A percentile compares a stretch with the other conserved stretches of the same genome.
Conservation (phyloP, 805 yeast species). For the Grigorovia jiainica region DNA sequence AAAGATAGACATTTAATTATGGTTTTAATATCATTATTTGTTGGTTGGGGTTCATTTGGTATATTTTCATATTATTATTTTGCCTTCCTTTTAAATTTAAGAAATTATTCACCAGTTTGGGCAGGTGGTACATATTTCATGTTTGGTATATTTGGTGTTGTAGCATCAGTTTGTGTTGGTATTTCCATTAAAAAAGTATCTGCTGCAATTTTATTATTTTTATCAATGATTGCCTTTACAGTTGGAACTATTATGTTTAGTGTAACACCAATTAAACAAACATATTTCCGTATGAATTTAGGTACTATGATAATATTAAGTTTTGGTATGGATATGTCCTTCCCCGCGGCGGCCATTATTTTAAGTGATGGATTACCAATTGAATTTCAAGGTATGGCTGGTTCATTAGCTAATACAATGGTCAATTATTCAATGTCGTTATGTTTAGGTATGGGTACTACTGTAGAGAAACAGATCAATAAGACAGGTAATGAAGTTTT, state of each 20-base stretch:
- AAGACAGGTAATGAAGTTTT: conserved; percentile 22
- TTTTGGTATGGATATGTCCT: conserved; percentile 73
- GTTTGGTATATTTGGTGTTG: conserved; percentile 41
- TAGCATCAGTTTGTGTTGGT: conserved; percentile 48
- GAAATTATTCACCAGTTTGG: conserved; percentile 39
- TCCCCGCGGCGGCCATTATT: conserved; percentile 63
- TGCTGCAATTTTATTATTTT: conserved; percentile 41
- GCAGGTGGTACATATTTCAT: conserved; percentile 40
- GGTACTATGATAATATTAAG: conserved; percentile 47
- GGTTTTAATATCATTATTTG: conserved; percentile 40
- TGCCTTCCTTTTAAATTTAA: conserved; percentile 40
- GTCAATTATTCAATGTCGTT: conserved; percentile 64
- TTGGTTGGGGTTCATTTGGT: conserved; percentile 77
- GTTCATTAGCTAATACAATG: conserved; percentile 60
- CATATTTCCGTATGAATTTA: conserved; percentile 49
- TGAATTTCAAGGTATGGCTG: conserved; percentile 69
- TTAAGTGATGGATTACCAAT: conserved; percentile 50
- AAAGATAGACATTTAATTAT: conserved; percentile 34
- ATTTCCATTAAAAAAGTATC: conserved; percentile 36
- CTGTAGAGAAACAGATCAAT: conserved; percentile 42
- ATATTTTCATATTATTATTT: conserved; percentile 60
- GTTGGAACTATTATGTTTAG: conserved; percentile 46
- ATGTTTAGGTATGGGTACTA: conserved; percentile 63
- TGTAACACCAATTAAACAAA: conserved; percentile 48
- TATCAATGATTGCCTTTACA: conserved; percentile 45